Base-by-base conservation (phyloP, 495 filamentous ascomycete genomes). In the Neurospora intermedia region DNA sequence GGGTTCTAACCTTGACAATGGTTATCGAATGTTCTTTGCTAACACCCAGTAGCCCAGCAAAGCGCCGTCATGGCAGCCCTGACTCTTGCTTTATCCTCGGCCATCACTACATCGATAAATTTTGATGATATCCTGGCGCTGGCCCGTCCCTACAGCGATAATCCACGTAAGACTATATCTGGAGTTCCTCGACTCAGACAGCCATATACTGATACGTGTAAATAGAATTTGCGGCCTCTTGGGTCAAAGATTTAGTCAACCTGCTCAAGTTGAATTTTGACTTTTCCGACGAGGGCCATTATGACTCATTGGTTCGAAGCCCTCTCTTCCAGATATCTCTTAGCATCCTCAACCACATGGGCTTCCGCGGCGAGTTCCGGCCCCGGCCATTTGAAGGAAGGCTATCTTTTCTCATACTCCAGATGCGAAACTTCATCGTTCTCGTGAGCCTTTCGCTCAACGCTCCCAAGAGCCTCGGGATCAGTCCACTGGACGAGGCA, bases 101-200 rank as follows among this genome's bases (percentile, higher is more conserved):
- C 54, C 84, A 86, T 81, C 81, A 82, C 84, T 66, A 84, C 81
- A 41, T 87, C 88, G 73, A 81, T 83, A 70, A 91, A 87, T 70
- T 91, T 86, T 71, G 94, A 97, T 78, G 94, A 97, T 77, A 83
- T 94, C 23, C 80, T 96, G 39, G 89, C 92, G 40, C 85, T 91
- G 15, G 86, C 90, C 31, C 84, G 88, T 77, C 82, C 87, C 74
- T 86, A 83, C 73, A 77, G 81, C 1, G 79, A 82, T 11, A 81
- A 74, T 77, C 77, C 83, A 74, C 75, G 78, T 82, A 75, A 76
- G 77, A 27, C 20, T 69, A 42, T 43, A 41, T 40, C 11, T 43
- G 16, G 31, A 27, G 20, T 10, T 43, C 27, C 62, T 18, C 20
- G 69, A 66, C 13, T 18, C 27, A 18, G 16, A 18, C 54, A 16